These are phyloP conservation scores for Aspergillus coremiiformis DNA, from an alignment of 495 filamentous ascomycete genomes.

Conservation along the genomic window DNA sequence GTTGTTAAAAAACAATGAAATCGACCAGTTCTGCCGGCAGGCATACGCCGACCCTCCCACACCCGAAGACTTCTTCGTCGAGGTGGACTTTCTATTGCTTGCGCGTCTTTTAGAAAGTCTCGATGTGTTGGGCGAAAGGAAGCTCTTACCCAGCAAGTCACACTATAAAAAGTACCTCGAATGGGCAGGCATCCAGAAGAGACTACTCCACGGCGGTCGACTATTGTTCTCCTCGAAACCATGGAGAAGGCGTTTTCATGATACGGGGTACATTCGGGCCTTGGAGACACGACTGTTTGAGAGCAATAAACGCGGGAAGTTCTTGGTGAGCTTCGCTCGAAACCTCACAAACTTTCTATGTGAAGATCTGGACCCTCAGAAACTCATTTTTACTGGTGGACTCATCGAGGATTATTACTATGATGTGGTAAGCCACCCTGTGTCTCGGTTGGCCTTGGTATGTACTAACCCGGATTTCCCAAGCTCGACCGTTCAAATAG, in stretches of 20 bases:
- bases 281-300: not conserved
- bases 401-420: not conserved
- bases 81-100: not conserved
- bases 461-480: not conserved
- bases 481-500: not conserved
- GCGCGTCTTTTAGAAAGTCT: not conserved
- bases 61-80: not conserved
- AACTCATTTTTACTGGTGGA: not conserved
- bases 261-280: not conserved
- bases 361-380: not conserved
- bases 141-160: not conserved
- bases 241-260: not conserved
- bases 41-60: not conserved
- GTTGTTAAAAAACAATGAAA: not conserved
- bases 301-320: not conserved
- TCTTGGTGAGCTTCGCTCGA: not conserved
- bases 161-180: not conserved
- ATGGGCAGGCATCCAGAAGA: not conserved
- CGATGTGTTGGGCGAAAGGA: not conserved
- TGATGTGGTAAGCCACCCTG: not conserved
- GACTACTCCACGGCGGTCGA: not conserved
- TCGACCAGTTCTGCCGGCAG: not conserved
- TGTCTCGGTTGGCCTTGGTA: not conserved
- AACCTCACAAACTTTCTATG: not conserved
- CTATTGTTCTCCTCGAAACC: not conserved